Evolutionary conservation across 2,329 filamentous ascomycete species (phyloP), one percentile per base, ranked within the genome.

Genomic region (Paracoccidioides lutzii): DNA sequence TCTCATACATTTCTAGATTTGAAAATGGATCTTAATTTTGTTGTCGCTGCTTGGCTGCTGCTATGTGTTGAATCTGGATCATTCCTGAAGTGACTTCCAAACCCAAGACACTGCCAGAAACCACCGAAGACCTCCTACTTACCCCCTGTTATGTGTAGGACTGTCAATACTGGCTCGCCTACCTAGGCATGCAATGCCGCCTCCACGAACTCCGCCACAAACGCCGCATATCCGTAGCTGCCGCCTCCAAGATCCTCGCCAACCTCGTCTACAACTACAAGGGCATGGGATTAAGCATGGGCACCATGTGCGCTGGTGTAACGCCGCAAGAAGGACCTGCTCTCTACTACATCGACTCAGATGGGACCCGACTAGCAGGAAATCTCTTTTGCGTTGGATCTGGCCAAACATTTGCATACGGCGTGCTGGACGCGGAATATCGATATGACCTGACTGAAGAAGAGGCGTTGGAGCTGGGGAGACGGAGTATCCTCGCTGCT

Each of bases 131-230:
- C 32, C 14, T 7, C 30, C 30, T 35, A 5, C 10, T 38, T 42
- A 12, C 14, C 6, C 15, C 28, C 33, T 52, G 28, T 40, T 49
- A 40, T 40, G 32, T 52, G 6, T 62, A 86, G 83, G 93, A 98
- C 76, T 98, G 93, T 75, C 93, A 97, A 83, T 97, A 96, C 81
- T 98, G 93, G 93, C 87, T 98, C 62, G 90, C 90, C 68, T 98
- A 95, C 79, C 82, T 98, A 62, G 93, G 91, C 67, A 95, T 97
- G 86, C 90, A 98, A 80, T 98, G 93, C 78, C 90, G 93, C 58
- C 87, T 98, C 62, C 91, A 98, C 78, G 93, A 98, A 79, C 90
- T 98, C 67, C 89, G 93, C 63, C 91, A 98, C 81, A 98, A 98
- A 81, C 89, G 90, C 73, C 89, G 93, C 71, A 98, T 98, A 78